Conservation (phyloP, 2,329 filamentous ascomycete genomes). For the Stemphylium lycopersici region DNA sequence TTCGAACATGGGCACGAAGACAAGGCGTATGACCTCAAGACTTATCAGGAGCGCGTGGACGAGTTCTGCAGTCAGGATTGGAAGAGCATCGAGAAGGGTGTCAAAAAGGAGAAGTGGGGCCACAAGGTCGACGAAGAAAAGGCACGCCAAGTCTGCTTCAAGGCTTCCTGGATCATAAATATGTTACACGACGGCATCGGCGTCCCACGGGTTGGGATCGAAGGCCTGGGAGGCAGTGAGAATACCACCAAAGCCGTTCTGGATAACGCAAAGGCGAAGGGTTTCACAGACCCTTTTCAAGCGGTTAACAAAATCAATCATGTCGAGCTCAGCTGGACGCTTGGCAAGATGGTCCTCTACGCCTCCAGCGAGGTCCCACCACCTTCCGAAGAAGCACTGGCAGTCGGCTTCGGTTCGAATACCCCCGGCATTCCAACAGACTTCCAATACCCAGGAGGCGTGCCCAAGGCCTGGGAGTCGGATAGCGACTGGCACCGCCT, state of each 20-base stretch:
- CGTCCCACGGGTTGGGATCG: conserved; percentile 82
- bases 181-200: conserved; percentile 96
- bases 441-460: conserved; percentile 78
- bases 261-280: conserved; percentile 72
- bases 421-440: conserved; percentile 69
- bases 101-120: conserved; percentile 72
- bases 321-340: conserved; percentile 94
- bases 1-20: conserved; percentile 78
- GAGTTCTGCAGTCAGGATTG: conserved; percentile 87
- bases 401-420: conserved; percentile 94
- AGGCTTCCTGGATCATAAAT: conserved; percentile 97
- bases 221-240: conserved; percentile 62
- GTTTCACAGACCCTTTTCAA: conserved; percentile 84
- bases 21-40: conserved; percentile 85
- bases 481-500: conserved; percentile 63
- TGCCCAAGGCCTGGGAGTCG: conserved; percentile 56
- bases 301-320: conserved; percentile 91
- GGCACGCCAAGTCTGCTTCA: conserved; percentile 92
- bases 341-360: conserved; percentile 96
- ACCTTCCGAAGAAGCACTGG: conserved; percentile 63
- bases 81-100: conserved; percentile 71
- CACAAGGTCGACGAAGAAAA: conserved; percentile 75
- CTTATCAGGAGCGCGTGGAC: conserved; percentile 83
- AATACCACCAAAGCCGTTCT: conserved; percentile 77
- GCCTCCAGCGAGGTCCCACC: conserved; percentile 86